These are phyloP conservation scores for Colletotrichum falcatum DNA, from an alignment of 2,329 filamentous ascomycete species.

Conservation along the genomic window DNA sequence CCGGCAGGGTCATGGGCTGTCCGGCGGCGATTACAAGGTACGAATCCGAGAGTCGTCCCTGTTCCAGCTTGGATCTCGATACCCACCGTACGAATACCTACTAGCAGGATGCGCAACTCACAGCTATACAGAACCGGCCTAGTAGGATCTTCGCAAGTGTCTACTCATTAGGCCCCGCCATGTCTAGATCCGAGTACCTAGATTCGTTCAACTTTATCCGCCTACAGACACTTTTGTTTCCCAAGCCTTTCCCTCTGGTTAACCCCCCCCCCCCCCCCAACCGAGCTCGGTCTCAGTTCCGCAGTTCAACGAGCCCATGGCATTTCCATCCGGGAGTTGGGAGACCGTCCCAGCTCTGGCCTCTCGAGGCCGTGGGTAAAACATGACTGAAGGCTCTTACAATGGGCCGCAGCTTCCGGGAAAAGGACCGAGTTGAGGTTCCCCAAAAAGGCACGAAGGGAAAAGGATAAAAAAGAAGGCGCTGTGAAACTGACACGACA, in stretches of 20 bases:
- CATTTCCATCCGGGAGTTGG: background rate
- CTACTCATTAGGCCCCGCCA: too few relatives aligned
- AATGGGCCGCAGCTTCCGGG: background rate
- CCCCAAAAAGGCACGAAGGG: background rate
- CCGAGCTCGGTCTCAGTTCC: background rate
- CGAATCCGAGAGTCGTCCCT: slow-evolving; percentile 18
- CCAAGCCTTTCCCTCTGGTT: background rate
- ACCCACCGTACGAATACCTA: too few relatives aligned
- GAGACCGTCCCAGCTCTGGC: slow-evolving; percentile 6
- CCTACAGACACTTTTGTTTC: background rate
- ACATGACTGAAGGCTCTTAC: slow-evolving; percentile 26
- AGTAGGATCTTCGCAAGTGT: background rate
- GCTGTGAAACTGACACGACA: background rate
- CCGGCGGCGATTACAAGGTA: background rate
- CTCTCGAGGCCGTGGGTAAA: slow-evolving; percentile 31
- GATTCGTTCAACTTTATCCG: background rate
- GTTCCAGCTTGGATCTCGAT: background rate
- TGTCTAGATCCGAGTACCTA: background rate
- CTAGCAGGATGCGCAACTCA: background rate
- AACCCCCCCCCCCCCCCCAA: too few relatives aligned
- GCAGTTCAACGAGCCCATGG: background rate
- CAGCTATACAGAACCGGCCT: too few relatives aligned
- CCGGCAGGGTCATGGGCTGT: background rate
- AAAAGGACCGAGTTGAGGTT: background rate
- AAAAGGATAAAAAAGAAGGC: too few relatives aligned